Percentiles rank a stretch among this genome's conserved stretches.
Conservation (phyloP, 352 stramenopile species). For the Halophytophthora polymorphica region DNA sequence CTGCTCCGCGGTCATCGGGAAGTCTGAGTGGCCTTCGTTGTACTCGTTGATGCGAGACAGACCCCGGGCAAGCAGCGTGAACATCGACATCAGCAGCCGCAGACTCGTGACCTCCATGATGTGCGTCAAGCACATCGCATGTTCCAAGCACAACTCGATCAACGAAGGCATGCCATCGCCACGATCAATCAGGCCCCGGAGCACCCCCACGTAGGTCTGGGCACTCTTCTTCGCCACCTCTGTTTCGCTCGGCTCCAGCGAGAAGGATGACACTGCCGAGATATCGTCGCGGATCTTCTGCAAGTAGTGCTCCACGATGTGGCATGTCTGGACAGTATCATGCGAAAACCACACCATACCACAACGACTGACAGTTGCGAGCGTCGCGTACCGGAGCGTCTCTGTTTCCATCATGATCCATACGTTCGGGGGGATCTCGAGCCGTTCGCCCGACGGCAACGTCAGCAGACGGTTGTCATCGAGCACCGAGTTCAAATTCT, state of each 20-base stretch:
- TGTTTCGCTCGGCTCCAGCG: slow-evolving; percentile 60
- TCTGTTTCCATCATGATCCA: slow-evolving; percentile 99
- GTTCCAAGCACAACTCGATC: slow-evolving; percentile 91
- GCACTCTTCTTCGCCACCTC: slow-evolving; percentile 67
- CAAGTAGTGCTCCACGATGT: slow-evolving; percentile 90
- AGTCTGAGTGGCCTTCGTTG: slow-evolving; percentile 98
- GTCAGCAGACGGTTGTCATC: slow-evolving; percentile 99
- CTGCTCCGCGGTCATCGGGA: slow-evolving; percentile 96
- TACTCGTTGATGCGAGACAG: slow-evolving; percentile 96
- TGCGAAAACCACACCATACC: slow-evolving; percentile 99
- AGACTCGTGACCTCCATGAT: slow-evolving; percentile 96
- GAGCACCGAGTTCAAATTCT: slow-evolving; percentile 99
- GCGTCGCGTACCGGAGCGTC: slow-evolving; percentile 96
- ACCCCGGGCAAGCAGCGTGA: slow-evolving; percentile 93
- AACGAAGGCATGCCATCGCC: slow-evolving; percentile 66
- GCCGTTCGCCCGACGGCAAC: slow-evolving; percentile 97
- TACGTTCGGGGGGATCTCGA: slow-evolving; percentile 98
- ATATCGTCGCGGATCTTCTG: slow-evolving; percentile 66
- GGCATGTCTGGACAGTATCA: slow-evolving; percentile 91
- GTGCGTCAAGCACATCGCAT: slow-evolving; percentile 89
- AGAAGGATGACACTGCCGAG: slow-evolving; percentile 61
- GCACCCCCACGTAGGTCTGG: slow-evolving; percentile 54
- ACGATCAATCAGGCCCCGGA: slow-evolving; percentile 58
- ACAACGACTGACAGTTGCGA: slow-evolving; percentile 99
- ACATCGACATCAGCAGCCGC: slow-evolving; percentile 95